Evolutionary conservation across 2,329 filamentous ascomycete genomes (phyloP).

Genomic region (Aspergillus pseudoterreus): DNA sequence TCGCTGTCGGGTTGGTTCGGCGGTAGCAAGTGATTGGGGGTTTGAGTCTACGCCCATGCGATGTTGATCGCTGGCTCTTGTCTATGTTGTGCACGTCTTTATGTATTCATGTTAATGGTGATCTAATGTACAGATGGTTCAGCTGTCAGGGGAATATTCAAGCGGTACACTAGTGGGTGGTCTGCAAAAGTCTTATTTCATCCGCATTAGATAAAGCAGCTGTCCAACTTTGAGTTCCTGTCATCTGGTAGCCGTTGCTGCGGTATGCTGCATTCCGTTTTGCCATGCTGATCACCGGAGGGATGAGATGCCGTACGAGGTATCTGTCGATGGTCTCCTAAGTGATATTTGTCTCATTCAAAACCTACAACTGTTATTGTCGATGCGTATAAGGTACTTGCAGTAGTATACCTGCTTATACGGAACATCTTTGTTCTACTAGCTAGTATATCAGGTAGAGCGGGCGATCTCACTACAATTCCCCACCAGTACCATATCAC

Average conservation of each 20-base stretch:
- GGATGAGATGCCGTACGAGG: slow-evolving; percentile 5
- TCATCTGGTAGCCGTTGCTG: not conserved
- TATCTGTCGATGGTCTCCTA: not conserved
- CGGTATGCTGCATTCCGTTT: slow-evolving; percentile 11
- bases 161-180: no score
- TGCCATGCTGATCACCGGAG: slow-evolving; percentile 10
- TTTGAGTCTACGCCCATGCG: not conserved
- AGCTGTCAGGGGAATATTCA: not conserved
- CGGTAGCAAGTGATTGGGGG: slow-evolving; percentile 11
- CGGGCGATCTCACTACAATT: not conserved
- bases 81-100: not conserved
- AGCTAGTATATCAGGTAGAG: no score
- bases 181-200: no score
- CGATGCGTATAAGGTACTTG: no score
- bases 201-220: no score
- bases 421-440: no score
- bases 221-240: no score
- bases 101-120: not conserved
- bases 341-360: no score
- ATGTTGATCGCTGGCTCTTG: not conserved
- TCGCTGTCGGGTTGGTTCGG: slow-evolving; percentile 85
- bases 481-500: not conserved
- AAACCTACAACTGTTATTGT: no score
- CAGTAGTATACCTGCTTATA: no score
- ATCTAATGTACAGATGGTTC: not conserved